Percentiles rank a stretch among this genome's conserved stretches.
Evolutionary conservation across 306 rosid species (phyloP).

Genomic region (Prunus mume): DNA sequence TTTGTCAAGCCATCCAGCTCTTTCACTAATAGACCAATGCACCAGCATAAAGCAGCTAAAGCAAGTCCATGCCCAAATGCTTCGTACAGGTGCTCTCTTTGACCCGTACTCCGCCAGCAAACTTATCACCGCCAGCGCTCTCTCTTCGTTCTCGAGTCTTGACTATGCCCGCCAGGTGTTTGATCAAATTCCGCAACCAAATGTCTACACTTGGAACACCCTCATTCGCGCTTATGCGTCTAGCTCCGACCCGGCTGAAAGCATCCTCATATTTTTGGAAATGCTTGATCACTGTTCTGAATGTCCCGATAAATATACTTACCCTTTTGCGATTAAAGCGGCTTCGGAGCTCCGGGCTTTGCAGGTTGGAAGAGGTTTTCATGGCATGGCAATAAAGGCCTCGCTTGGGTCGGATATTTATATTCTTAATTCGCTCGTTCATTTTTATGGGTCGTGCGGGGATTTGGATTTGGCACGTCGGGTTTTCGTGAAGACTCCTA

Average conservation of each 20-base stretch:
- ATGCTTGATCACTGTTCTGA: constrained; percentile 42
- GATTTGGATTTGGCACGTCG: constrained; percentile 42
- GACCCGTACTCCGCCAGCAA: constrained; percentile 49
- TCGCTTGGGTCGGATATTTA: constrained; percentile 42
- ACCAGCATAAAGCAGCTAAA: constrained; percentile 35
- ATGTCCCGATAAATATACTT: constrained; percentile 52
- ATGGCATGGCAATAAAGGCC: constrained; percentile 57
- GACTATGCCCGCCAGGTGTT: constrained; percentile 52
- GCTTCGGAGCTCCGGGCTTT: constrained; percentile 53
- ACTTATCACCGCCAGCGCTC: constrained; percentile 40
- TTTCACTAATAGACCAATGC: constrained; percentile 36
- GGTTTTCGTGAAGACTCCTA: constrained; percentile 39
- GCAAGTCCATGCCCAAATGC: constrained; percentile 63
- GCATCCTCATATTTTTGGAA: constrained; percentile 33
- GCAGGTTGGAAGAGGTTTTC: constrained; percentile 42
- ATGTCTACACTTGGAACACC: constrained; percentile 64
- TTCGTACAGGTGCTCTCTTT: constrained; percentile 43
- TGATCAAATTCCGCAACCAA: constrained; percentile 57
- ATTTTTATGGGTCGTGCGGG: constrained; percentile 54
- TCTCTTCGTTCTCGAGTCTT: constrained; percentile 40
- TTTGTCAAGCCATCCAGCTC: constrained; percentile 14
- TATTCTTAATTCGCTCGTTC: constrained; percentile 53
- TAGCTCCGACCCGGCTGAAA: constrained; percentile 42
- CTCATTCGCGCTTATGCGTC: constrained; percentile 65
- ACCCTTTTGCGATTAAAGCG: constrained; percentile 58